Percentiles rank a stretch among this genome's conserved stretches.
Evolutionary conservation across 306 rosid genomes (phyloP).

Genomic region (Geum urbanum): DNA sequence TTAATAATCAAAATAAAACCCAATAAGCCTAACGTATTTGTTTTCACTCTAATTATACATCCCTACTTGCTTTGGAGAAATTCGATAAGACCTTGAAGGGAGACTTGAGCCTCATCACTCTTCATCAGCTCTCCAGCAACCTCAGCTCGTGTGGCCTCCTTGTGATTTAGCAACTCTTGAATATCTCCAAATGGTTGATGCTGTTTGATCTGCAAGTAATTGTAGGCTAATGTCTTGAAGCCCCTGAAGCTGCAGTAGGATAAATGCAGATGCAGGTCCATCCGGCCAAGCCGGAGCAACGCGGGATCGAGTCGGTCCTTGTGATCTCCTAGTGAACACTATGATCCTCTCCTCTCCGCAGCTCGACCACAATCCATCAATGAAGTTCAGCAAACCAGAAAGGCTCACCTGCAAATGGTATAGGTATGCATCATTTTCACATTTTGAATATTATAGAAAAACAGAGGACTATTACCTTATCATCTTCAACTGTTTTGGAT

Average conservation of each 20-base stretch:
- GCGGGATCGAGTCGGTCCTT: constrained; percentile 52
- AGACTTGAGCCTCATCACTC: constrained; percentile 29
- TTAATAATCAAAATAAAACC: background rate
- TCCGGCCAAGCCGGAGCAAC: constrained; percentile 51
- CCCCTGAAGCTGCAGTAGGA: constrained; percentile 41
- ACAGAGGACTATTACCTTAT: constrained; percentile 26
- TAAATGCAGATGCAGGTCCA: constrained; percentile 57
- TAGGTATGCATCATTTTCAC: background rate
- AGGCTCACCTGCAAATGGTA: constrained; percentile 35
- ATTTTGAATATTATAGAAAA: too few relatives aligned
- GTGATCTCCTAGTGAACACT: constrained; percentile 44
- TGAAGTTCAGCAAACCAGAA: constrained; percentile 52
- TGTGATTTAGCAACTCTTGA: constrained; percentile 21
- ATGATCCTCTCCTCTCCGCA: constrained; percentile 54
- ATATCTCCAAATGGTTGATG: constrained; percentile 33
- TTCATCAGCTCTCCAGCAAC: constrained; percentile 54
- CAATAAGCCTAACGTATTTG: background rate
- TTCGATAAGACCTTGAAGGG: constrained; percentile 43
- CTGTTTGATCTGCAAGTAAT: constrained; percentile 40
- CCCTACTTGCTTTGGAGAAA: constrained; percentile 36
- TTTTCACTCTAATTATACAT: background rate
- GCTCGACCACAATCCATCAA: constrained; percentile 62
- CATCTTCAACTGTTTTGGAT: constrained; percentile 29
- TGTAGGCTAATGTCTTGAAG: constrained; percentile 41
- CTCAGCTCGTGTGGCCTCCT: constrained; percentile 56